Percentiles rank a stretch among this genome's conserved stretches.
These are phyloP conservation scores for Starmerella floris DNA, from an alignment of 805 yeast species.

Conservation along the genomic window DNA sequence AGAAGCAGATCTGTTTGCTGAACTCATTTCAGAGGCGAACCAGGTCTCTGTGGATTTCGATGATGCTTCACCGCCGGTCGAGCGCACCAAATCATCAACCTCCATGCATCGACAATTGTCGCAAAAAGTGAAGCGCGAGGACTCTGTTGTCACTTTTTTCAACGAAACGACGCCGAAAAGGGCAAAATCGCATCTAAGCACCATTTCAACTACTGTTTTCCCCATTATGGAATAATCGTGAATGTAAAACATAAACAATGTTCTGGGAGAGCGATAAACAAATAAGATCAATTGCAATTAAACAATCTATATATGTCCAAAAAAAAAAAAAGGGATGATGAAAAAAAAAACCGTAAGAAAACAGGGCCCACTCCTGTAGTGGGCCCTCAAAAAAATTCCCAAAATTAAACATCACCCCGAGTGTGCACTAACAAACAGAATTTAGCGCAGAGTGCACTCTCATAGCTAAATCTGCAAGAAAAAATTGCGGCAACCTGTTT, in stretches of 20 bases:
- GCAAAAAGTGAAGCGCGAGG: conserved; percentile 1
- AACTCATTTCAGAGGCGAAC: conserved; percentile 38
- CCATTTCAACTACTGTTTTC: neutral
- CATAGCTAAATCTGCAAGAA: too few species aligned
- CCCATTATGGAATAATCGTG: neutral
- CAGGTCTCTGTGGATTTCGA: conserved; percentile 34
- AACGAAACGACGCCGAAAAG: conserved; percentile 6
- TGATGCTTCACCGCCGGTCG: conserved; percentile 10
- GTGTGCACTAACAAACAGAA: too few species aligned
- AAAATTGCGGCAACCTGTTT: too few species aligned
- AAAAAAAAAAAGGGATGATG: neutral
- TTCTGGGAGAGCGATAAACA: too few species aligned
- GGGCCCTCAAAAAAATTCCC: neutral
- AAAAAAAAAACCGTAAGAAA: neutral
- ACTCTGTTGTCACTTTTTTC: conserved; percentile 9
- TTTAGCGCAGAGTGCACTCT: too few species aligned
- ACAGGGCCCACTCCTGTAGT: too few species aligned
- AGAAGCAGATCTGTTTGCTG: conserved; percentile 27
- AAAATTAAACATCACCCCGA: neutral
- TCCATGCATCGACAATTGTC: conserved; percentile 11
- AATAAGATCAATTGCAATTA: neutral
- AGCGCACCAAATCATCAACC: neutral
- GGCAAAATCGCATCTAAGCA: neutral
- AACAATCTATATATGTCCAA: neutral
- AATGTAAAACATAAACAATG: neutral